Conservation (phyloP, 2,329 filamentous ascomycete species). For the Helminthosporium solani region DNA sequence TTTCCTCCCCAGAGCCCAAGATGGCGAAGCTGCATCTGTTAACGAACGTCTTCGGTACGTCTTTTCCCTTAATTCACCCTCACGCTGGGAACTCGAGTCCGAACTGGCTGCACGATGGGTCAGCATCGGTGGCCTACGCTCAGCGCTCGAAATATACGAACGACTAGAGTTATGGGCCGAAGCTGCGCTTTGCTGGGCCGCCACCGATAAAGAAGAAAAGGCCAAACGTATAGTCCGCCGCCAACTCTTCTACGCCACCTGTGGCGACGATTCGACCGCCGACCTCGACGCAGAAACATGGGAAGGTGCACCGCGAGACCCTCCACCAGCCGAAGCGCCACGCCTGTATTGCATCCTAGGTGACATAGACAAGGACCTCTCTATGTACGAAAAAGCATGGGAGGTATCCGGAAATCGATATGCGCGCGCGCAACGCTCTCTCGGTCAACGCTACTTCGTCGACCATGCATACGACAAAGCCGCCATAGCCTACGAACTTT, state of each 20-base stretch:
- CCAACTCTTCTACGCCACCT: constrained; percentile 71
- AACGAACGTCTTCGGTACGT: constrained; percentile 78
- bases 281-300: constrained; percentile 51
- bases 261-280: constrained; percentile 40
- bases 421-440: constrained; percentile 80
- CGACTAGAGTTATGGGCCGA: constrained; percentile 92
- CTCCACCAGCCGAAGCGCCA: constrained; percentile 77
- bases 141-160: constrained; percentile 94
- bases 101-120: constrained; percentile 95
- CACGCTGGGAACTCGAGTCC: constrained; percentile 90
- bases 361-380: constrained; percentile 74
- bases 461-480: constrained; percentile 67
- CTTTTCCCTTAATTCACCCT: constrained; percentile 78
- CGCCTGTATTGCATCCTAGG: constrained; percentile 91
- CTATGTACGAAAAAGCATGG: constrained; percentile 85
- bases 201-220: constrained; percentile 78
- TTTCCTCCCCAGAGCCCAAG: constrained; percentile 76
- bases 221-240: constrained; percentile 74
- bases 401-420: constrained; percentile 77
- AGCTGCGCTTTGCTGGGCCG: constrained; percentile 83
- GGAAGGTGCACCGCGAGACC: constrained; percentile 69
- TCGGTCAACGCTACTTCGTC: constrained; percentile 76
- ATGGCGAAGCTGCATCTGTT: constrained; percentile 75
- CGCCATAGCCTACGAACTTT: constrained; percentile 73
- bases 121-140: constrained; percentile 78